Base-by-base conservation (phyloP, 2,329 filamentous ascomycete species). In the Parascedosporium putredinis region DNA sequence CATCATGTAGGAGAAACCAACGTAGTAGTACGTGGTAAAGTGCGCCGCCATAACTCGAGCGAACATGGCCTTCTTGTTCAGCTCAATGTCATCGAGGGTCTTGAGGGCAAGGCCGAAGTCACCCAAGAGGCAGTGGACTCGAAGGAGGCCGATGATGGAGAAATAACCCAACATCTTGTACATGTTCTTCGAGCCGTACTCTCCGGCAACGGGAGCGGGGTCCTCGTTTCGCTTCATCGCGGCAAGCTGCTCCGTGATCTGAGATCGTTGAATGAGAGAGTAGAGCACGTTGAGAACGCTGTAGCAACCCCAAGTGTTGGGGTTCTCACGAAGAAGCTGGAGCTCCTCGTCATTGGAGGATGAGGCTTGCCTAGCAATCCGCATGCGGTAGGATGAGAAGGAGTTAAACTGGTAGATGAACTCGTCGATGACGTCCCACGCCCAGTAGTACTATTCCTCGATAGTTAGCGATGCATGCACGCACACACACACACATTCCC, bases 381-480 rank as follows among this genome's bases (percentile, higher is more conserved):
- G 84, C 69, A 94, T 89, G 64, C 93, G 84, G 79, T 96, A 96
- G 55, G 89, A 88, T 67, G 89, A 97, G 78, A 98, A 98, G 52
- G 90, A 94, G 78, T 98, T 96, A 78, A 98, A 98, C 70, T 98
- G 93, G 76, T 98, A 98, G 73, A 98, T 97, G 75, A 98, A 98
- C 71, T 98, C 93, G 69, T 98, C 93, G 71, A 98, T 96, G 59
- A 97, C 91, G 68, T 98, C 93, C 93, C 93, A 98, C 38, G 93
- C 93, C 93, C 93, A 98, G 75, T 91, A 96, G 74, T 95, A 94
- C 88, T 97, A 66, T 31, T n/a, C 24, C 43, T 25, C 27, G n/a
- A 45, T n/a, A 12, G 43, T 53, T 52, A 53, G 50, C 52, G 20
- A 10, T 7, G 36, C 2, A 53, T 54, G n/a, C n/a, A n/a, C n/a